These are phyloP conservation scores for Botrytis fragariae DNA, from an alignment of 2,329 filamentous ascomycete genomes.

Conservation along the genomic window DNA sequence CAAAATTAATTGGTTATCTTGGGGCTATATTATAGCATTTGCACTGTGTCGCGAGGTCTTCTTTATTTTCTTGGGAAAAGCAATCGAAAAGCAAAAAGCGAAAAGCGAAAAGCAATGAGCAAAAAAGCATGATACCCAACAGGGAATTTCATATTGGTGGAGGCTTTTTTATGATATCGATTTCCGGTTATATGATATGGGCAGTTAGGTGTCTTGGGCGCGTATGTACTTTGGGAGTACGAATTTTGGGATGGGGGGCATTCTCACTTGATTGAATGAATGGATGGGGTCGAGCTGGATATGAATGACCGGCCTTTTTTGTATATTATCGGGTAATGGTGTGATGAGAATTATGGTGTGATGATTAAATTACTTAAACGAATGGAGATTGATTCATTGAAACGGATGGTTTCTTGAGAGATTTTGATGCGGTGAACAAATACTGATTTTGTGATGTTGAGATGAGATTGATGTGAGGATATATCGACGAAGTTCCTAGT, in stretches of 20 bases:
- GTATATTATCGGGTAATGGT: constrained; percentile 2
- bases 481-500: background rate
- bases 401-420: background rate
- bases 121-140: background rate
- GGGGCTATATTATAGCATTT: background rate
- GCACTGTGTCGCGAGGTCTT: background rate
- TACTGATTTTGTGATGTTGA: background rate
- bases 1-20: background rate
- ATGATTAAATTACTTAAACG: background rate
- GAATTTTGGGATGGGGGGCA: background rate
- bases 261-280: background rate
- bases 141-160: background rate
- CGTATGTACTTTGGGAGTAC: background rate
- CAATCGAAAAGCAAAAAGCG: background rate
- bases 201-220: background rate
- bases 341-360: background rate
- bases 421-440: background rate
- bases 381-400: background rate
- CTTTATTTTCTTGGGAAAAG: background rate
- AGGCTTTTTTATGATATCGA: background rate
- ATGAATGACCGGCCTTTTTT: background rate
- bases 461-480: background rate
- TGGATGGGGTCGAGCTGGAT: background rate
- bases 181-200: background rate
- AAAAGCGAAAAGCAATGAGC: background rate